Percentiles rank a stretch among this genome's conserved stretches.
Evolutionary conservation across 306 rosid species (phyloP).

Genomic region (Morella rubra): DNA sequence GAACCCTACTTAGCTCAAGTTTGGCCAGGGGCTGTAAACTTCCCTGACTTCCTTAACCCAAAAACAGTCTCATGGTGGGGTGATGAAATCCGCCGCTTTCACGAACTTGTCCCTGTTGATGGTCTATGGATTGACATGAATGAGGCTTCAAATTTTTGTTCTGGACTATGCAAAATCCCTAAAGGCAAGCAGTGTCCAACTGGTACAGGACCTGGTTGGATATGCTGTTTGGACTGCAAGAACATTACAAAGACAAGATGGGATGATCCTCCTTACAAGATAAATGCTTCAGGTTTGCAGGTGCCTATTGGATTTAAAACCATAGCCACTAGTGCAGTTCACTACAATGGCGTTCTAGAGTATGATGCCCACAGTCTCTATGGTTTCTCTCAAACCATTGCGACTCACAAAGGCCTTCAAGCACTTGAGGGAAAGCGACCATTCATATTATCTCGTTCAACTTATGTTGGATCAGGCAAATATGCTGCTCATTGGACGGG

Average conservation of each 20-base stretch:
- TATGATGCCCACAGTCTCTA: conserved; percentile 95
- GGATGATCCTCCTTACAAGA: conserved; percentile 97
- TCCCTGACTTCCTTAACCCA: conserved; percentile 94
- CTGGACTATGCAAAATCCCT: conserved; percentile 84
- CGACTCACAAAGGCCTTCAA: conserved; percentile 84
- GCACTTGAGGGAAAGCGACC: conserved; percentile 86
- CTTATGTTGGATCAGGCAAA: conserved; percentile 87
- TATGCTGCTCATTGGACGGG: conserved; percentile 99
- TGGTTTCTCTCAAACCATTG: conserved; percentile 83
- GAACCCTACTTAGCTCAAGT: conserved; percentile 96
- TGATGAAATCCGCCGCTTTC: conserved; percentile 88
- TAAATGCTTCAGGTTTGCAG: conserved; percentile 86
- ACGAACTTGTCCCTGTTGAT: conserved; percentile 90
- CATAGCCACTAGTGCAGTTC: conserved; percentile 92
- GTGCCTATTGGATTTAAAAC: conserved; percentile 85
- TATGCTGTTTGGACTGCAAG: conserved; percentile 93
- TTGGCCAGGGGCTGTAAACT: conserved; percentile 96
- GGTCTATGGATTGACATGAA: conserved; percentile 99
- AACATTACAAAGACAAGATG: conserved; percentile 82
- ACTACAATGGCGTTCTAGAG: conserved; percentile 88
- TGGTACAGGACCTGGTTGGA: conserved; percentile 83
- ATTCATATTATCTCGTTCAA: conserved; percentile 84
- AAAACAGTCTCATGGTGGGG: conserved; percentile 91
- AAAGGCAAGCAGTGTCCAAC: conserved; percentile 62
- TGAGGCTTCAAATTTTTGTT: conserved; percentile 84